These are phyloP conservation scores for Leptographium radiaticola DNA, from an alignment of 2,329 filamentous ascomycete genomes.

Conservation along the genomic window DNA sequence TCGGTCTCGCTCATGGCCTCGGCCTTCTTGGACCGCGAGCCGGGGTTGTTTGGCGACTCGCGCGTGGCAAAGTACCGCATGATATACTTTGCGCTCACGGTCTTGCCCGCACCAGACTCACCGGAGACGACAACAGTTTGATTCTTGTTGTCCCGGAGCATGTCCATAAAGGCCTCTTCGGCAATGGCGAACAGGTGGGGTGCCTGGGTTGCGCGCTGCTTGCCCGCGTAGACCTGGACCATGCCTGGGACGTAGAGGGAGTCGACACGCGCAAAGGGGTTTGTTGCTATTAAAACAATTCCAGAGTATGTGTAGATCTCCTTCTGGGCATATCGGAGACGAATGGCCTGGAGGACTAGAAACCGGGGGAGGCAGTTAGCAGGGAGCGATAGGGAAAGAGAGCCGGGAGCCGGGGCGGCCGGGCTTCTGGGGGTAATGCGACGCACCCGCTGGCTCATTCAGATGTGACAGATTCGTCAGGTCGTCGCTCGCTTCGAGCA, in stretches of 20 bases:
- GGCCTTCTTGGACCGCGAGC: conserved; percentile 60
- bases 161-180: conserved; percentile 98
- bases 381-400: background rate
- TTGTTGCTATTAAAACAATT: conserved; percentile 96
- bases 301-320: conserved; percentile 99
- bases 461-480: conserved; percentile 94
- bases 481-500: conserved; percentile 97
- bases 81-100: conserved; percentile 98
- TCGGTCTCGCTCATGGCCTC: conserved; percentile 93
- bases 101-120: conserved; percentile 97
- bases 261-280: conserved; percentile 93
- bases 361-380: background rate
- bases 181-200: conserved; percentile 98
- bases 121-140: conserved; percentile 99
- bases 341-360: conserved; percentile 88
- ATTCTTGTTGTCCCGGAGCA: conserved; percentile 90
- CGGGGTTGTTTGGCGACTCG: conserved; percentile 81
- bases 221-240: conserved; percentile 99
- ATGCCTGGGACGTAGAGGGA: conserved; percentile 97
- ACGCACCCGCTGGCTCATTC: conserved; percentile 89
- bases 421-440: background rate
- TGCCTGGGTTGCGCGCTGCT: conserved; percentile 89
- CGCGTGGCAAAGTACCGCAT: conserved; percentile 99
- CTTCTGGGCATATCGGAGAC: conserved; percentile 91
- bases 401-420: background rate